Conservation (phyloP, 1,284 basidiomycete genomes). For the Cutaneotrichosporon sp. region DNA sequence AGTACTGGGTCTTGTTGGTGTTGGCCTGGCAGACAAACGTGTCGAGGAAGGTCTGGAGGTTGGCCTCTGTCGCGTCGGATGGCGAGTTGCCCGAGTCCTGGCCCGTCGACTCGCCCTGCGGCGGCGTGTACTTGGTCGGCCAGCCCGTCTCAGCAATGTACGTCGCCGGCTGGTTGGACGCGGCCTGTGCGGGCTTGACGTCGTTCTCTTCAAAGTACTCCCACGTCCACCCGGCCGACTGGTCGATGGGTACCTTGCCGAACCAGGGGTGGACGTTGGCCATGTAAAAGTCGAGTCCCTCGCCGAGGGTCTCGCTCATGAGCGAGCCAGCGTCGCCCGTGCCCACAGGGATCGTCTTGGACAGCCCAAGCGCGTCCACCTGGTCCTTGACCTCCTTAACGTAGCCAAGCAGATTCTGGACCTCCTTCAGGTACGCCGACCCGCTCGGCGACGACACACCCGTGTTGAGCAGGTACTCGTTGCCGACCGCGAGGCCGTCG, state of each 20-base stretch:
- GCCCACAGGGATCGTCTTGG: constrained; percentile 64
- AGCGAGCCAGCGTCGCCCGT: constrained; percentile 84
- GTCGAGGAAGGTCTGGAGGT: constrained; percentile 58
- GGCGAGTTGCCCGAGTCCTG: constrained; percentile 58
- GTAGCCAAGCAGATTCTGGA: constrained; percentile 53
- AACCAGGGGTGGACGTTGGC: constrained; percentile 67
- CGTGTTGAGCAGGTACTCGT: constrained; percentile 68
- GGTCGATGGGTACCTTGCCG: constrained; percentile 57
- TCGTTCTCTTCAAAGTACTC: constrained; percentile 59
- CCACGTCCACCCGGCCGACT: constrained; percentile 65
- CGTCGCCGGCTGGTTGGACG: constrained; percentile 64
- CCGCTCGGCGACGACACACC: constrained; percentile 23
- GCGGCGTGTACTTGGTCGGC: constrained; percentile 55
- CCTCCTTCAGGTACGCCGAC: constrained; percentile 37
- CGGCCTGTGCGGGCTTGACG: constrained; percentile 47
- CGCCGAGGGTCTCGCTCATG: constrained; percentile 68
- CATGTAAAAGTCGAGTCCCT: constrained; percentile 63
- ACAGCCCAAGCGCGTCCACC: constrained; percentile 51
- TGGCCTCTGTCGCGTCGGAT: constrained; percentile 11
- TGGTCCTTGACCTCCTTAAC: constrained; percentile 60
- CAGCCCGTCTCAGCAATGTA: constrained; percentile 92
- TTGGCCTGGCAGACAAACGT: constrained; percentile 85
- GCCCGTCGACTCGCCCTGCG: constrained; percentile 55
- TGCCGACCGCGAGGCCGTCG: constrained; percentile 54
- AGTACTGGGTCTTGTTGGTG: constrained; percentile 71